Evolutionary conservation across 2,329 filamentous ascomycete genomes (phyloP).

Genomic region (Aspergillus sp.): DNA sequence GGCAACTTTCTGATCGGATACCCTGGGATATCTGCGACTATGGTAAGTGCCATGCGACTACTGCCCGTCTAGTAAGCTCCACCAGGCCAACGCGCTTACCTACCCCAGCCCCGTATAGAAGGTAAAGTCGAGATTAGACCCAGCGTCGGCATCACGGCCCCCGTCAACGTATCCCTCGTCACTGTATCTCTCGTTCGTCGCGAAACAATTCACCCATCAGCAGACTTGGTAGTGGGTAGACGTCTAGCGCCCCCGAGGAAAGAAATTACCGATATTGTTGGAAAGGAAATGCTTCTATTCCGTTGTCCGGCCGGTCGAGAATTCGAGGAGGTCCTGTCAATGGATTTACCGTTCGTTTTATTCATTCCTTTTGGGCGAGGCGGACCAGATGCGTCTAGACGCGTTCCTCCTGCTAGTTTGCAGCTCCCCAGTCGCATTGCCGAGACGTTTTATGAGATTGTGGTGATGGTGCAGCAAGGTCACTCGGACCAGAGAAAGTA

Average conservation of each 20-base stretch:
- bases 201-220: conserved; percentile 94
- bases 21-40: conserved; percentile 92
- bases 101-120: conserved; percentile 81
- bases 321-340: conserved; percentile 83
- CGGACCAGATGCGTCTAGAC: conserved; percentile 82
- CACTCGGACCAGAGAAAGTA: conserved; percentile 85
- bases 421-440: conserved; percentile 90
- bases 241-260: conserved; percentile 86
- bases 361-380: conserved; percentile 95
- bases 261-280: conserved; percentile 88
- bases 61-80: conserved; percentile 21
- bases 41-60: conserved; percentile 65
- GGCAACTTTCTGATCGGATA: conserved; percentile 96
- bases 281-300: conserved; percentile 91
- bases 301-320: conserved; percentile 81
- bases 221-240: conserved; percentile 90
- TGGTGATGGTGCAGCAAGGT: conserved; percentile 93
- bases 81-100: background rate
- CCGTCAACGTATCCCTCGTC: conserved; percentile 87
- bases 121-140: conserved; percentile 97
- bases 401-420: conserved; percentile 88
- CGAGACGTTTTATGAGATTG: conserved; percentile 94
- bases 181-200: conserved; percentile 90
- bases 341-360: conserved; percentile 96
- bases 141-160: conserved; percentile 77